These are phyloP conservation scores for Isabelozyma heimii DNA, from an alignment of 805 yeast genomes.

Conservation along the genomic window DNA sequence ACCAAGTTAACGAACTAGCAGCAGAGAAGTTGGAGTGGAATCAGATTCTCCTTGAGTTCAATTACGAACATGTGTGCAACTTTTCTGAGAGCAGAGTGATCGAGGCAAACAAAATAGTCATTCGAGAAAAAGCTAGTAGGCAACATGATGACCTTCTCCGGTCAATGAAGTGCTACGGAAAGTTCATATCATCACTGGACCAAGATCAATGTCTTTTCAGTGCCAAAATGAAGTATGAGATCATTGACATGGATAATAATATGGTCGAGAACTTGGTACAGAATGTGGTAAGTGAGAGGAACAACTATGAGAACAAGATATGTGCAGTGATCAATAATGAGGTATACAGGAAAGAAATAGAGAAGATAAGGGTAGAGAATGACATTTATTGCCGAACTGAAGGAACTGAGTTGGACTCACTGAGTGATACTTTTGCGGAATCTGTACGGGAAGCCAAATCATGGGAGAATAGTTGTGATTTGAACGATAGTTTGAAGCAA, in stretches of 20 bases:
- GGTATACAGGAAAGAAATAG: neutral
- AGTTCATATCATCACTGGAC: neutral
- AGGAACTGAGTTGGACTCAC: neutral
- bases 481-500: neutral
- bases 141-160: neutral
- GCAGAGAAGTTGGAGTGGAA: neutral
- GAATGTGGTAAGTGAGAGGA: neutral
- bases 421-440: neutral
- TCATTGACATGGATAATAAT: neutral
- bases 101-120: neutral
- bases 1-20: neutral
- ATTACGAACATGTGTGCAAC: neutral
- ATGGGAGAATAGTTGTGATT: neutral
- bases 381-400: neutral
- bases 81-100: neutral
- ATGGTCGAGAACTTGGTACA: neutral
- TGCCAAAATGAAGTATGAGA: neutral
- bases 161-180: neutral
- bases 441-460: neutral
- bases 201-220: neutral
- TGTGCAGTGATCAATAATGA: neutral
- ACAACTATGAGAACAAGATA: neutral
- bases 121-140: neutral
- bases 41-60: neutral
- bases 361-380: neutral